Evolutionary conservation across 164 flowering plant species (phyloP).

Genomic region (Liriodendron chinense): DNA sequence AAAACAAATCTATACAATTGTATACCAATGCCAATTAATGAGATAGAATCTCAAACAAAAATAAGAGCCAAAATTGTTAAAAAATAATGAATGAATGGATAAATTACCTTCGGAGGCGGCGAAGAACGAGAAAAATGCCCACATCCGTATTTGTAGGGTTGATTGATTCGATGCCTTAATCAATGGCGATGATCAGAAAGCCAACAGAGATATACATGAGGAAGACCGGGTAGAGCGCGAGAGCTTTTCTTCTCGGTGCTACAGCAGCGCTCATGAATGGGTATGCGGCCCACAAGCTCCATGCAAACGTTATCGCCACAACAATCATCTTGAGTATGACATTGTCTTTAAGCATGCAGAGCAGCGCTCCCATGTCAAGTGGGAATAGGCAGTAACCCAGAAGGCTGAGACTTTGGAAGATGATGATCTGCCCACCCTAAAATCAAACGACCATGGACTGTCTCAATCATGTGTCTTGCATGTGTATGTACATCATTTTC

Average conservation of each 20-base stretch:
- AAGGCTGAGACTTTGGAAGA: constrained; percentile 95
- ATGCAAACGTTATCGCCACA: constrained; percentile 80
- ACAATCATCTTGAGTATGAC: constrained; percentile 69
- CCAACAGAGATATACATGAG: constrained; percentile 98
- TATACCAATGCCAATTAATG: too few relatives aligned
- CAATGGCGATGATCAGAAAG: constrained; percentile 91
- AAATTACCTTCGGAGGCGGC: neutral
- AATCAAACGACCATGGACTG: constrained; percentile 1
- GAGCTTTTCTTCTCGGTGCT: constrained; percentile 91
- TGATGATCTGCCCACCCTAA: constrained; percentile 95
- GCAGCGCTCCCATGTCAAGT: constrained; percentile 76
- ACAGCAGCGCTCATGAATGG: constrained; percentile 99
- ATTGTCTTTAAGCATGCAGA: constrained; percentile 84
- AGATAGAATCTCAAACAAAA: neutral
- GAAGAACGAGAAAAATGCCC: neutral
- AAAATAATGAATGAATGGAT: too few relatives aligned
- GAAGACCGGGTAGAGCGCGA: constrained; percentile 90
- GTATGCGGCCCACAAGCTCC: constrained; percentile 99
- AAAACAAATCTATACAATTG: too few relatives aligned
- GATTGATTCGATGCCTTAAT: constrained; percentile 25
- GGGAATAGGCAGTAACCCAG: constrained; percentile 96
- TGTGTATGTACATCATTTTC: too few relatives aligned
- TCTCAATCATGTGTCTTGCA: too few relatives aligned
- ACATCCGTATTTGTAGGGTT: too few relatives aligned
- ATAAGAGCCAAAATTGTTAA: neutral